Percentiles rank a stretch among this genome's conserved stretches.
Conservation (phyloP, 306 rosid genomes). For the Malus sylvestris region DNA sequence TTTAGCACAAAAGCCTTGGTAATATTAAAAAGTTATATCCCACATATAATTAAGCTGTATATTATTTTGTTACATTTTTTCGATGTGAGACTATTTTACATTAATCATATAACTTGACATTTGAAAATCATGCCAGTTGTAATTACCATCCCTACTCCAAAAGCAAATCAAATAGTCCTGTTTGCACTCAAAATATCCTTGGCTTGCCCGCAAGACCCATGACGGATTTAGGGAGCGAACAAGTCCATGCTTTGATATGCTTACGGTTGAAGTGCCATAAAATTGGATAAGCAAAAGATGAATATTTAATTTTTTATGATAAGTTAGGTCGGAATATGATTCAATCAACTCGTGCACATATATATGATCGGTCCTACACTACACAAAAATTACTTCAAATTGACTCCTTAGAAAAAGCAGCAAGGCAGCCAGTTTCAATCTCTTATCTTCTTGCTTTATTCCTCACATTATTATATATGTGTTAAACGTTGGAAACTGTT, state of each 20-base stretch:
- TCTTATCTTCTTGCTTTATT: background rate
- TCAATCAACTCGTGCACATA: background rate
- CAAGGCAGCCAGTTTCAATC: background rate
- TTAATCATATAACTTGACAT: background rate
- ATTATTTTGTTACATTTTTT: no score
- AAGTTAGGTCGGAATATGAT: background rate
- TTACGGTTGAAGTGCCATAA: background rate
- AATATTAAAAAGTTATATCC: no score
- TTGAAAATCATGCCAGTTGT: background rate
- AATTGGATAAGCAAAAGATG: background rate
- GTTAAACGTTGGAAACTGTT: background rate
- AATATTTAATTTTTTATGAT: background rate
- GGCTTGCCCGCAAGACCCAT: no score
- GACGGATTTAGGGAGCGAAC: no score
- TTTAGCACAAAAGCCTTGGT: no score
- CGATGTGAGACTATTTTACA: no score
- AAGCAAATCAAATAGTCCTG: background rate
- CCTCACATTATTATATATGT: background rate
- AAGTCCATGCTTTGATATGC: background rate
- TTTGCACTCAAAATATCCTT: no score
- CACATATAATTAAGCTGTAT: no score
- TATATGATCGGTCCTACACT: background rate
- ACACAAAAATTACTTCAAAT: background rate
- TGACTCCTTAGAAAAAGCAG: background rate
- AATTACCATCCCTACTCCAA: background rate